Percentiles rank a stretch among this genome's conserved stretches.
Conservation (phyloP, 805 yeast genomes). For the Zygosaccharomyces bailii region DNA sequence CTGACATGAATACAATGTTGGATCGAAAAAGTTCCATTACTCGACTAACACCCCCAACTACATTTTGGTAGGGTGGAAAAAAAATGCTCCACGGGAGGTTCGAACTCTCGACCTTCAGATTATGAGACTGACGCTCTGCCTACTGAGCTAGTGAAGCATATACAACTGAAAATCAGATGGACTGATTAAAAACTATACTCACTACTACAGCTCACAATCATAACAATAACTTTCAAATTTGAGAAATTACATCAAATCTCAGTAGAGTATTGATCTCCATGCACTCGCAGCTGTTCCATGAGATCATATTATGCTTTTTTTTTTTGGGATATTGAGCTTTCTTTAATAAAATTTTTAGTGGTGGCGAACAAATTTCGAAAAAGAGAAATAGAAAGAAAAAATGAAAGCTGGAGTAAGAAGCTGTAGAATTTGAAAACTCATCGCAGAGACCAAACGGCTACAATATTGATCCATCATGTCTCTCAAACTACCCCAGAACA, state of each 20-base stretch:
- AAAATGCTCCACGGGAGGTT: constrained; percentile 47
- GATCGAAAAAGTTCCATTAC: too few species aligned
- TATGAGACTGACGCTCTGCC: constrained; percentile 53
- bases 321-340: background rate
- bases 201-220: background rate
- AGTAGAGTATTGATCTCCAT: too few species aligned
- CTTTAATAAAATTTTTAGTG: constrained; percentile 3
- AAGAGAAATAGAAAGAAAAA: background rate
- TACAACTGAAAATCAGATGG: background rate
- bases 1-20: too few species aligned
- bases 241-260: too few species aligned
- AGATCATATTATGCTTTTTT: background rate
- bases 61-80: constrained; percentile 17
- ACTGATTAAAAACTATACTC: background rate
- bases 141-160: constrained; percentile 48
- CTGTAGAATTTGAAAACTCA: background rate
- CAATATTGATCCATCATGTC: constrained; percentile 52
- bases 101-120: constrained; percentile 50
- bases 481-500: constrained; percentile 85
- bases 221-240: too few species aligned
- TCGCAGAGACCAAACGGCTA: background rate
- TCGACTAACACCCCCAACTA: too few species aligned
- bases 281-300: too few species aligned
- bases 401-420: background rate
- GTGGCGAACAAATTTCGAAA: constrained; percentile 13